Conservation (phyloP, 139 green algal species). For the Choricystis sp. region DNA sequence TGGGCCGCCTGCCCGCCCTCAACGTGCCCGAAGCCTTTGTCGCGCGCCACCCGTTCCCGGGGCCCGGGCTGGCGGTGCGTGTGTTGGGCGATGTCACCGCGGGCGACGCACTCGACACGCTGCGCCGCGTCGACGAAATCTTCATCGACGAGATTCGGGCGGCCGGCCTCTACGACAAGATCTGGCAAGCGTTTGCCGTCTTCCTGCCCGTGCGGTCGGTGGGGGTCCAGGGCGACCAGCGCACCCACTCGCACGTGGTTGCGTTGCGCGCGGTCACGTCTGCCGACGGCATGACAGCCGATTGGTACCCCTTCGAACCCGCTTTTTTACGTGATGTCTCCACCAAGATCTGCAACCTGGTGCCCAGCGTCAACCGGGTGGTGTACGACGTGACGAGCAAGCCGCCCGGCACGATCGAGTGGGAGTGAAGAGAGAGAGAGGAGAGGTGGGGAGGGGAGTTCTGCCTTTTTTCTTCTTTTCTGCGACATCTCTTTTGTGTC, state of each 20-base stretch:
- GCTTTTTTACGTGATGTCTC: conserved; percentile 80
- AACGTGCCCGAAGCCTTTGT: conserved; percentile 74
- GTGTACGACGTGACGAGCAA: conserved; percentile 98
- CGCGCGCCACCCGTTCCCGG: conserved; percentile 90
- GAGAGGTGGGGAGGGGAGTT: neutral
- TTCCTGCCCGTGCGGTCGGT: conserved; percentile 82
- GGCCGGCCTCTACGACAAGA: conserved; percentile 93
- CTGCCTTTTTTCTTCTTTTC: too few relatives aligned
- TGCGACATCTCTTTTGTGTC: too few relatives aligned
- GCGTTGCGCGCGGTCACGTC: conserved; percentile 71
- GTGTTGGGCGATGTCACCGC: conserved; percentile 89
- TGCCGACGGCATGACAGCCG: conserved; percentile 96
- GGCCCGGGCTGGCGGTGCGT: conserved; percentile 85
- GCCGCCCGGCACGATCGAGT: conserved; percentile 95
- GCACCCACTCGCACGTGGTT: conserved; percentile 88
- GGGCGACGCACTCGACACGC: conserved; percentile 12
- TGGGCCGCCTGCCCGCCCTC: conserved; percentile 32
- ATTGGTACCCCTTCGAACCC: conserved; percentile 93
- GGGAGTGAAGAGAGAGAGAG: conserved; percentile 60
- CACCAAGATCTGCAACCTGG: conserved; percentile 88
- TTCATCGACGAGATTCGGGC: conserved; percentile 89
- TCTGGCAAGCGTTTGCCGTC: conserved; percentile 99
- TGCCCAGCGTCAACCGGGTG: conserved; percentile 82
- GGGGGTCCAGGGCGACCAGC: conserved; percentile 85
- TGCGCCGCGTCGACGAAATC: conserved; percentile 83